These are phyloP conservation scores for Leucogyrophana mollusca DNA, from an alignment of 768 basidiomycete species.

Conservation along the genomic window DNA sequence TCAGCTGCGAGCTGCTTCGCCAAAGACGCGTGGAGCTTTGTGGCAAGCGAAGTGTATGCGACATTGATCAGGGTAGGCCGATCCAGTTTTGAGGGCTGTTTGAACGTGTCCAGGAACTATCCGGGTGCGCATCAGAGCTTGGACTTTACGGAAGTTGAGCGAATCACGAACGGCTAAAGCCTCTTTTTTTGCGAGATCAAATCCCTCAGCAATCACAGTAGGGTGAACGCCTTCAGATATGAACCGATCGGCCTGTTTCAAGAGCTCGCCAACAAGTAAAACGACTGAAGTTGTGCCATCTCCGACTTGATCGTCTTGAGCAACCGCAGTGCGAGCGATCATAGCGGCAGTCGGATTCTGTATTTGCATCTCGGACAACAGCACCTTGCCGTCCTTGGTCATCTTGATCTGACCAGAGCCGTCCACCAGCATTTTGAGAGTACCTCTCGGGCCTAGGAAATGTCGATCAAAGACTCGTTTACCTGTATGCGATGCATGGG, in stretches of 20 bases:
- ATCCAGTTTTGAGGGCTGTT: constrained; percentile 73
- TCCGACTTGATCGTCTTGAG: constrained; percentile 98
- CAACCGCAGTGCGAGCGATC: constrained; percentile 97
- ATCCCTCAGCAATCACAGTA: constrained; percentile 91
- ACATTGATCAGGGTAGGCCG: constrained; percentile 91
- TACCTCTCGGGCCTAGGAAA: constrained; percentile 84
- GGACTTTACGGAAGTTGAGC: constrained; percentile 9
- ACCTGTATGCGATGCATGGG: constrained; percentile 20
- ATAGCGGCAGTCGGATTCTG: constrained; percentile 99
- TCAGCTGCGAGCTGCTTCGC: constrained; percentile 88
- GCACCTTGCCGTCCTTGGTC: constrained; percentile 99
- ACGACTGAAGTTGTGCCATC: constrained; percentile 99
- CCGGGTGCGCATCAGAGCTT: constrained; percentile 18
- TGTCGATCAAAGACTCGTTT: constrained; percentile 21
- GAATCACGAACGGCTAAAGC: constrained; percentile 67
- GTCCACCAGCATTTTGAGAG: constrained; percentile 99
- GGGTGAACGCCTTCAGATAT: constrained; percentile 99
- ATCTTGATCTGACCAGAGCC: constrained; percentile 98
- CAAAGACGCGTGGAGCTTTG: constrained; percentile 80
- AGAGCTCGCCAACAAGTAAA: constrained; percentile 88
- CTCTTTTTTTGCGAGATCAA: constrained; percentile 97
- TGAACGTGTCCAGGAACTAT: constrained; percentile 93
- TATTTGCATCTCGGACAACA: constrained; percentile 99
- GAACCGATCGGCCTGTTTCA: constrained; percentile 98
- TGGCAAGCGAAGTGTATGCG: constrained; percentile 92